Percentiles rank a stretch among this genome's conserved stretches.
Conservation (phyloP, 177 flowering plant genomes). For the Telopea speciosissima region DNA sequence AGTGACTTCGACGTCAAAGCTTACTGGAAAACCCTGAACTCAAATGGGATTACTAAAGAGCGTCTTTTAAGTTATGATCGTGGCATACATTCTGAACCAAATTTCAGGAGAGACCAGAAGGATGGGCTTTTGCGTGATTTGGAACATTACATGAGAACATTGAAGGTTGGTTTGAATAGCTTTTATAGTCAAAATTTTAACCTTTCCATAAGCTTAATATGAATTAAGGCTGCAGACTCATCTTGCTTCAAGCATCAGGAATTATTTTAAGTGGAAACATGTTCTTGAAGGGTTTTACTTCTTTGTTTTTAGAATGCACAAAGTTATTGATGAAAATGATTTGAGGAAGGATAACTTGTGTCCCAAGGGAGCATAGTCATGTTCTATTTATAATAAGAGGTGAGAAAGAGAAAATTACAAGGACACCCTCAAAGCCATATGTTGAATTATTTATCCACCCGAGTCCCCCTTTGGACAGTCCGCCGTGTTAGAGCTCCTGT, state of each 20-base stretch:
- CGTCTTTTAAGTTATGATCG: conserved; percentile 98
- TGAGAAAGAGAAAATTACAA: too few species aligned
- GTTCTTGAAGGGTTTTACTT: not conserved
- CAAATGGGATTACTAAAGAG: conserved; percentile 91
- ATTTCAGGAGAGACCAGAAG: conserved; percentile 69
- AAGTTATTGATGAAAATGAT: too few species aligned
- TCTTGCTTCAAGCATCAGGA: not conserved
- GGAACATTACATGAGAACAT: conserved; percentile 86
- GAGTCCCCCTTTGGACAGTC: too few species aligned
- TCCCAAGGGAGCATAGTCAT: too few species aligned
- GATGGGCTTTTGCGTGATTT: conserved; percentile 91
- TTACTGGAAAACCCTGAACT: conserved; percentile 89
- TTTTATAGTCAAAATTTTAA: too few species aligned
- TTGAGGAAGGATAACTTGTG: too few species aligned
- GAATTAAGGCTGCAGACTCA: not conserved
- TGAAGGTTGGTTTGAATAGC: conserved; percentile 52
- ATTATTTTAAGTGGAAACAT: not conserved
- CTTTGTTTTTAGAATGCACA: not conserved
- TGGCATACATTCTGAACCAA: conserved; percentile 85
- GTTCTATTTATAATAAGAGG: too few species aligned
- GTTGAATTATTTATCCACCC: too few species aligned
- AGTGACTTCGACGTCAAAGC: conserved; percentile 72
- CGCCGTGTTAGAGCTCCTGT: too few species aligned
- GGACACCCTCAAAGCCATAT: too few species aligned
- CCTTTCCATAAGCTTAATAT: too few species aligned